A percentile compares a stretch with the other conserved stretches of the same genome.
Conservation (phyloP, 2,329 filamentous ascomycete genomes). For the Penicillium fuscoglaucum region DNA sequence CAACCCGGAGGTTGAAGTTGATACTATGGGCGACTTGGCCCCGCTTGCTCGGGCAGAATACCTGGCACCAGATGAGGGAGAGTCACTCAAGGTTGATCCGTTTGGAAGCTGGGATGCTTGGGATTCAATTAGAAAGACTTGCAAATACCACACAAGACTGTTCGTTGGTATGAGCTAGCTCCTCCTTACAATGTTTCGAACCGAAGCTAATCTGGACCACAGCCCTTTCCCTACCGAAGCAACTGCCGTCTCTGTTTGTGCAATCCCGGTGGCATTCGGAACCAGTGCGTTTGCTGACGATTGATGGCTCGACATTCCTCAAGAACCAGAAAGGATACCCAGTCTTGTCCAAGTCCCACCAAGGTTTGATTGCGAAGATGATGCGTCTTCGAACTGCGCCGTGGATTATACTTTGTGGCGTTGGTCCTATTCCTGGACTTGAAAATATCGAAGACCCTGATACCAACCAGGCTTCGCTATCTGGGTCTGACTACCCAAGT, state of each 20-base stretch:
- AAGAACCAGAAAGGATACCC: constrained; percentile 60
- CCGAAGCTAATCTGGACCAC: constrained; percentile 18
- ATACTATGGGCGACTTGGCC: constrained; percentile 47
- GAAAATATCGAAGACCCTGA: constrained; percentile 29
- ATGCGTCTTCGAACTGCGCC: constrained; percentile 59
- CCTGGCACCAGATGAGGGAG: constrained; percentile 32
- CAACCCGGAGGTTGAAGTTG: constrained; percentile 58
- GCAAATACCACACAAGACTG: constrained; percentile 79
- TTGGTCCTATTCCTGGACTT: constrained; percentile 56
- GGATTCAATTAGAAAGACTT: constrained; percentile 81
- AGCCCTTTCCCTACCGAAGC: constrained; percentile 61
- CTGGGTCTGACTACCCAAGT: constrained; percentile 60
- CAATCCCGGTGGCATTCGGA: constrained; percentile 66
- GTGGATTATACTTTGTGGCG: constrained; percentile 61
- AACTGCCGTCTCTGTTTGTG: constrained; percentile 57
- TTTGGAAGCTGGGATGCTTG: constrained; percentile 91
- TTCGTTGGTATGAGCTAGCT: constrained; percentile 70
- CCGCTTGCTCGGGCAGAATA: constrained; percentile 46
- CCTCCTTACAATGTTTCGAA: not conserved
- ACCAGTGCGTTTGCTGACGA: constrained; percentile 57
- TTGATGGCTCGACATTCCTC: constrained; percentile 56
- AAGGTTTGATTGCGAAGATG: constrained; percentile 57
- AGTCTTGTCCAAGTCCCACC: constrained; percentile 59
- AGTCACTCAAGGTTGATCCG: constrained; percentile 59
- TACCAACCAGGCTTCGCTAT: constrained; percentile 17